Conservation (phyloP, 2,329 filamentous ascomycete genomes). For the Fusarium sp. region DNA sequence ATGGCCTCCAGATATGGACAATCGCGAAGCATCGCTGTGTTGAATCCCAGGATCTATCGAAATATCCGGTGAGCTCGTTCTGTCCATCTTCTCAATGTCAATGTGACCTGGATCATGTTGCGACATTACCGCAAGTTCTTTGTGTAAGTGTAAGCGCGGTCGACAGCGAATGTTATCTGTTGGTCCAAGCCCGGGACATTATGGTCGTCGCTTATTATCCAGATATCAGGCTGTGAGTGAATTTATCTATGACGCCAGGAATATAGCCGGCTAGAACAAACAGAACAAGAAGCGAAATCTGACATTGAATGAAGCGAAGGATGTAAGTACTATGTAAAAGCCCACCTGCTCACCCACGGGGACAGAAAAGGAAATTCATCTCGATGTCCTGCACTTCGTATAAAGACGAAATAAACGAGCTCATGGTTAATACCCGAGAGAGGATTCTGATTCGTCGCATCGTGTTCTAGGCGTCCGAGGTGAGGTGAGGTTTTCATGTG, state of each 20-base stretch:
- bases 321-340: neutral
- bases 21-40: constrained; percentile 26
- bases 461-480: neutral
- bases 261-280: neutral
- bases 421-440: constrained; percentile 23
- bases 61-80: constrained; percentile 48
- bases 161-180: constrained; percentile 14
- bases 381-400: neutral
- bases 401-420: constrained; percentile 18
- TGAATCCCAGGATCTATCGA: constrained; percentile 38
- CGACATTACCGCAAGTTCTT: constrained; percentile 17
- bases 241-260: constrained; percentile 27
- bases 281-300: constrained; percentile 3
- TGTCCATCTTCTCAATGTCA: constrained; percentile 49
- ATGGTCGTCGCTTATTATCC: constrained; percentile 2
- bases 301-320: neutral
- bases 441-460: constrained; percentile 15
- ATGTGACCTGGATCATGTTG: constrained; percentile 20
- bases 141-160: neutral
- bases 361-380: constrained; percentile 5
- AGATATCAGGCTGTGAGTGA: neutral
- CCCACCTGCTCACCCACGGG: neutral
- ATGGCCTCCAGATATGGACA: constrained; percentile 49
- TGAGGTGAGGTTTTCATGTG: constrained; percentile 14
- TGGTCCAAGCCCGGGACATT: constrained; percentile 30